Evolutionary conservation across 2,329 filamentous ascomycete species (phyloP).

Genomic region (Colletotrichum spinosum): DNA sequence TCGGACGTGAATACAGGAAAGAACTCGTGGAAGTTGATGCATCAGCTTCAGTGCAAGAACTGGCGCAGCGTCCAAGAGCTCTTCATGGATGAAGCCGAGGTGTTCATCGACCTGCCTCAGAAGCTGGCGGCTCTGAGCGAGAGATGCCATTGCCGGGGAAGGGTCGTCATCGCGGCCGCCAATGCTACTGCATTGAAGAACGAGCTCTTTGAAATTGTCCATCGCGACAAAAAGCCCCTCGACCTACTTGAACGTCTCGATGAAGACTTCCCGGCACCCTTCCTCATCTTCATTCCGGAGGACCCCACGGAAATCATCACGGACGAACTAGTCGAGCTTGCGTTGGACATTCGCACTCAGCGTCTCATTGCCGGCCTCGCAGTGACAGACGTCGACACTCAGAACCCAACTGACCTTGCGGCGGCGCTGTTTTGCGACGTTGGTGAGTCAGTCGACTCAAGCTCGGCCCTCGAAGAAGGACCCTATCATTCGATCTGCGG

Average conservation of each 20-base stretch:
- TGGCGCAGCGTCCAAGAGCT: constrained; percentile 43
- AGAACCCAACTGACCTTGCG: constrained; percentile 7
- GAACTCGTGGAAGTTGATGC: constrained; percentile 15
- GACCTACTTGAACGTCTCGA: constrained; percentile 48
- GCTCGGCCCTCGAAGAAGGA: constrained; percentile 17
- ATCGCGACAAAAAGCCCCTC: constrained; percentile 37
- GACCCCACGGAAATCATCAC: constrained; percentile 20
- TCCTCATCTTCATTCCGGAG: constrained; percentile 40
- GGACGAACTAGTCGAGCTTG: constrained; percentile 41
- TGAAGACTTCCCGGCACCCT: constrained; percentile 44
- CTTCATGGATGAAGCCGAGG: constrained; percentile 39
- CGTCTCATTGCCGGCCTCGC: constrained; percentile 46
- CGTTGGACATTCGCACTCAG: constrained; percentile 52
- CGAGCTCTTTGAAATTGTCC: constrained; percentile 35
- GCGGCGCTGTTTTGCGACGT: constrained; percentile 22
- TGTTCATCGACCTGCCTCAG: constrained; percentile 45
- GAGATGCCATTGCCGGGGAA: constrained; percentile 5
- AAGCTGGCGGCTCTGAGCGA: constrained; percentile 18
- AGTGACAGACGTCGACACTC: neutral
- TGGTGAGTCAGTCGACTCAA: constrained; percentile 10
- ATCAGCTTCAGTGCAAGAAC: constrained; percentile 34
- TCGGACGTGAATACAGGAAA: constrained; percentile 20
- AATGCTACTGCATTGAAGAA: constrained; percentile 52
- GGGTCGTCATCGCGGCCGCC: constrained; percentile 43
- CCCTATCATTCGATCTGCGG: constrained; percentile 19